Evolutionary conservation across 2,329 filamentous ascomycete genomes (phyloP).

Genomic region (Cladosporium sp.): DNA sequence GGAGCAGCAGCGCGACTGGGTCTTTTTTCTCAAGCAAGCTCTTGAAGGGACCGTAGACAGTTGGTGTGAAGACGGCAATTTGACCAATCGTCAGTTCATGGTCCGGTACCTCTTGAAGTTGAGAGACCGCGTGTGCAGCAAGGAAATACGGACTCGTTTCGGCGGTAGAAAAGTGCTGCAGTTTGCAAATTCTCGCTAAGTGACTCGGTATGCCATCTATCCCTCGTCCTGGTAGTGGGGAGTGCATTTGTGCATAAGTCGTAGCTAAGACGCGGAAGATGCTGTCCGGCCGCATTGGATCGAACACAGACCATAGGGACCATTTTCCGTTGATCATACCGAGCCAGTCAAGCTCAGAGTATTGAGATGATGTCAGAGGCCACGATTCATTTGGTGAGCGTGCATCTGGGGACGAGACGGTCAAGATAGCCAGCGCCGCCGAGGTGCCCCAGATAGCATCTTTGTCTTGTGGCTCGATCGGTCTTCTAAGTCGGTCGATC

Average conservation of each 20-base stretch:
- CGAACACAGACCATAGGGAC: neutral
- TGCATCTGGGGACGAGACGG: neutral
- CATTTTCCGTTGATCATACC: neutral
- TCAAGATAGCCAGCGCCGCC: neutral
- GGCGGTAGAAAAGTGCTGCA: neutral
- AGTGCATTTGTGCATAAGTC: neutral
- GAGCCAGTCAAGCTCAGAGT: neutral
- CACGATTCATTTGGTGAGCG: neutral
- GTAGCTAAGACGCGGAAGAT: neutral
- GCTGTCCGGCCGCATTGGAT: neutral
- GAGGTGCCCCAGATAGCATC: neutral
- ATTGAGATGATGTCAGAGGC: neutral
- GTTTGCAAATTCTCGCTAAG: neutral
- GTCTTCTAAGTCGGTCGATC: neutral
- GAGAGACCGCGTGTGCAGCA: neutral
- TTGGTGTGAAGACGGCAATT: neutral
- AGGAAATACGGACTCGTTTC: neutral
- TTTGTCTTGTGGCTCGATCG: neutral
- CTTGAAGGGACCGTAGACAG: neutral
- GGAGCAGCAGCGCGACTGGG: neutral
- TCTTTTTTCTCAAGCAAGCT: neutral
- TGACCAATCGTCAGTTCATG: neutral
- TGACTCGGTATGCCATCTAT: neutral
- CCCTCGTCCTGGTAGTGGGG: neutral
- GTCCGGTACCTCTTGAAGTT: neutral